phyloP scores from a whole-genome alignment of 495 filamentous ascomycete species.

The Penicillium fimorum region DNA sequence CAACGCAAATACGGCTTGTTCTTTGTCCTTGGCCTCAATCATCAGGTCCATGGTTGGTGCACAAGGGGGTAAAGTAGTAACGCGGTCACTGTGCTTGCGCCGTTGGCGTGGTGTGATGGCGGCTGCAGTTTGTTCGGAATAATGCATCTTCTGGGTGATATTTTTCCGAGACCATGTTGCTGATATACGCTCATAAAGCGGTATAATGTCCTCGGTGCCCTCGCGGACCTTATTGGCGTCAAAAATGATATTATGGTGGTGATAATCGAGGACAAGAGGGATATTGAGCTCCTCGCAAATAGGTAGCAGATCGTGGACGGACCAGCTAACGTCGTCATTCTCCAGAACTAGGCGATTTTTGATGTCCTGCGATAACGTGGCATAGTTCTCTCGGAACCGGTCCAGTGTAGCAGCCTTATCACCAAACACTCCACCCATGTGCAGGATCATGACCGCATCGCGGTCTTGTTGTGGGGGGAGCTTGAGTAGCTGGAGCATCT shows the following conservation, averaged over 20 bases:
- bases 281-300: conserved; percentile 92
- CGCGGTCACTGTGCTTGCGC: conserved; percentile 79
- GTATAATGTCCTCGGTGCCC: conserved; percentile 78
- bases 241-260: conserved; percentile 95
- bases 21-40: conserved; percentile 99
- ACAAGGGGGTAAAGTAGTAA: conserved; percentile 77
- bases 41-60: conserved; percentile 83
- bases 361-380: conserved; percentile 58
- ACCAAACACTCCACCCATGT: conserved; percentile 90
- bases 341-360: conserved; percentile 86
- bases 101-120: conserved; percentile 75
- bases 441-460: conserved; percentile 91
- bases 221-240: conserved; percentile 69
- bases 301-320: conserved; percentile 86
- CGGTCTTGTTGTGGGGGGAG: conserved; percentile 77
- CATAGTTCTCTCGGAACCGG: conserved; percentile 80
- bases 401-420: conserved; percentile 81
- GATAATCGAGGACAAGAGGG: conserved; percentile 87
- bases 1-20: conserved; percentile 93
- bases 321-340: conserved; percentile 91
- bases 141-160: conserved; percentile 96
- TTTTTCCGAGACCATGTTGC: conserved; percentile 84
- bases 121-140: conserved; percentile 72
- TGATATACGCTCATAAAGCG: conserved; percentile 68
- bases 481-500: conserved; percentile 75